Evolutionary conservation across 73 alveolate species (phyloP).

Genomic region (Paramecium sexaurelia): DNA sequence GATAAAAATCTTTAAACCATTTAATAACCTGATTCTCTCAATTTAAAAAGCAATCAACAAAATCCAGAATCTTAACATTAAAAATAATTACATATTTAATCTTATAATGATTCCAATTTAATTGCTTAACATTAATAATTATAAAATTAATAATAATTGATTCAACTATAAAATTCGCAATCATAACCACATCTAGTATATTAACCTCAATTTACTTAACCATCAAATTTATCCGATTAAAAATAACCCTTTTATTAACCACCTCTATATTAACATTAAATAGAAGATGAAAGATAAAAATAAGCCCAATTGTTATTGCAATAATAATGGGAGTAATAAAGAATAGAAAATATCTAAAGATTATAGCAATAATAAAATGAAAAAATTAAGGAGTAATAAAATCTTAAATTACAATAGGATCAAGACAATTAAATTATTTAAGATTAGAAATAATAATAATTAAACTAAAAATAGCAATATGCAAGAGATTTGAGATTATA

Average conservation of each 20-base stretch:
- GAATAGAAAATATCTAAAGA: background rate
- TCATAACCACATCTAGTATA: background rate
- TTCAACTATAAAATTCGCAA: background rate
- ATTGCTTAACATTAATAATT: background rate
- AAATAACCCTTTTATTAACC: background rate
- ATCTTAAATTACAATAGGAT: background rate
- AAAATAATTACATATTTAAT: background rate
- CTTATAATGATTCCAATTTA: background rate
- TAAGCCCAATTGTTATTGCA: background rate
- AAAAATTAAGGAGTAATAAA: background rate
- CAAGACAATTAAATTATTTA: background rate
- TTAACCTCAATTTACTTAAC: background rate
- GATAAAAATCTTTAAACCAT: background rate
- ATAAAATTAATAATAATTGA: background rate
- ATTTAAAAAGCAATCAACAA: background rate
- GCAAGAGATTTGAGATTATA: constrained; percentile 17
- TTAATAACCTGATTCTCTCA: background rate
- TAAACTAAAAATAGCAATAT: background rate
- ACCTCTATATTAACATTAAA: background rate
- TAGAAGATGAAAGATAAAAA: background rate
- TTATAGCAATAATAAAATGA: background rate
- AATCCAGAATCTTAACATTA: background rate
- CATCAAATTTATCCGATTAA: background rate
- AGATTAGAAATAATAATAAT: background rate
- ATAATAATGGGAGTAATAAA: constrained; percentile 15